Percentiles rank a stretch among this genome's conserved stretches.
phyloP scores from a whole-genome alignment of 1,284 basidiomycete genomes.

The Irpex rosettiformis region DNA sequence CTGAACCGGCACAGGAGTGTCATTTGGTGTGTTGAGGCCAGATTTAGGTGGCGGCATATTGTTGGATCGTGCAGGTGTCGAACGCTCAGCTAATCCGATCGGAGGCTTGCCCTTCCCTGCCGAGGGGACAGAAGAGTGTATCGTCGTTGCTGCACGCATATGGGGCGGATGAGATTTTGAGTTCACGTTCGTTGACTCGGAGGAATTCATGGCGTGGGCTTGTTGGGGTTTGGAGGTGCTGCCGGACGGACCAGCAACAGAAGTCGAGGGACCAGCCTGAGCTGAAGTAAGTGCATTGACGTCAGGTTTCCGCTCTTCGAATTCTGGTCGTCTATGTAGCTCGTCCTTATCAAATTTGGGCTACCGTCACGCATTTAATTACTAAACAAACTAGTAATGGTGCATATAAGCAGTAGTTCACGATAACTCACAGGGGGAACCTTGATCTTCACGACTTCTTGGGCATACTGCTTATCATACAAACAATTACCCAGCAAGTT shows the following conservation, averaged over 20 bases:
- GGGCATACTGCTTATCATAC: slow-evolving; percentile 88
- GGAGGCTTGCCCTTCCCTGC: slow-evolving; percentile 19
- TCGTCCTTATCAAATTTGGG: slow-evolving; percentile 74
- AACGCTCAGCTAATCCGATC: not conserved
- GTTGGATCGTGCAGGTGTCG: slow-evolving; percentile 11
- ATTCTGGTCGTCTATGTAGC: slow-evolving; percentile 78
- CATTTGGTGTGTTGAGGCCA: slow-evolving; percentile 11
- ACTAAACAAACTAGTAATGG: not conserved
- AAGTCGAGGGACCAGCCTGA: slow-evolving; percentile 1
- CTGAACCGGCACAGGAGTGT: slow-evolving; percentile 7
- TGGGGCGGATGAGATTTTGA: slow-evolving; percentile 18
- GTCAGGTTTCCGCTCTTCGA: slow-evolving; percentile 41
- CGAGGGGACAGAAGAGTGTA: slow-evolving; percentile 12
- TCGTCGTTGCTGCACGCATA: slow-evolving; percentile 15
- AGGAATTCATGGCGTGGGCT: not conserved
- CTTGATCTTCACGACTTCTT: slow-evolving; percentile 85
- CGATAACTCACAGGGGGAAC: slow-evolving; percentile 64
- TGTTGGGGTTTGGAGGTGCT: slow-evolving; percentile 5
- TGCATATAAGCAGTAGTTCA: not conserved
- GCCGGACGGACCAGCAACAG: slow-evolving; percentile 16
- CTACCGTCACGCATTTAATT: slow-evolving; percentile 26
- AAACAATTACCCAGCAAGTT: slow-evolving; percentile 94
- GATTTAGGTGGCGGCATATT: not conserved
- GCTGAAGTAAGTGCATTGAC: slow-evolving; percentile 10
- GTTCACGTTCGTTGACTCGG: not conserved